phyloP scores from a whole-genome alignment of 2,329 filamentous ascomycete species.

The Fusarium ramigenum region DNA sequence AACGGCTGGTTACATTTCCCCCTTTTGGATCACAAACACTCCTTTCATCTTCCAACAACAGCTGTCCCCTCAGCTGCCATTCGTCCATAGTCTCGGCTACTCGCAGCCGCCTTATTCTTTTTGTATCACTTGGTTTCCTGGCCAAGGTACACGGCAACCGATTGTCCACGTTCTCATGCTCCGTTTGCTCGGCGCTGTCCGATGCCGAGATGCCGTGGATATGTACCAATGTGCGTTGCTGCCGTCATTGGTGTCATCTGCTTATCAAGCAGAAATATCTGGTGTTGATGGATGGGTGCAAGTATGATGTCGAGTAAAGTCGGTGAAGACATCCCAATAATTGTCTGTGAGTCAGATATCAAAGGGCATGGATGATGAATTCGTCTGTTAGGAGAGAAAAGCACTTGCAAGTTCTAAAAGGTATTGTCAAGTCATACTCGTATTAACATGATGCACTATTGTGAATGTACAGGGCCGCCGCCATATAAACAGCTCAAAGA shows the following conservation, averaged over 20 bases:
- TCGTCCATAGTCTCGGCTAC: slow-evolving; percentile 25
- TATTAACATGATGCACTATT: slow-evolving; percentile 31
- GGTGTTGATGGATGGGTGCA: neutral
- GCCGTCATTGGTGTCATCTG: slow-evolving; percentile 1
- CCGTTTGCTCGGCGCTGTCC: slow-evolving; percentile 21
- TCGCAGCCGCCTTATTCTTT: slow-evolving; percentile 25
- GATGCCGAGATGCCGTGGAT: slow-evolving; percentile 17
- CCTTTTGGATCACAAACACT: slow-evolving; percentile 18
- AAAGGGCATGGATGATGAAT: neutral
- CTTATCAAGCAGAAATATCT: slow-evolving; percentile 5
- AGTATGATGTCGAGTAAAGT: neutral
- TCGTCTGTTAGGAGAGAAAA: neutral
- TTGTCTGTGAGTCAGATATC: neutral
- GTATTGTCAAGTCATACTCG: slow-evolving; percentile 24
- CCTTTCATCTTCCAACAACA: slow-evolving; percentile 1
- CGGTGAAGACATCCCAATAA: neutral
- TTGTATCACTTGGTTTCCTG: slow-evolving; percentile 29
- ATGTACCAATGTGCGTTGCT: neutral
- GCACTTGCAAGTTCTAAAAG: neutral
- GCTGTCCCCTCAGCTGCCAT: neutral
- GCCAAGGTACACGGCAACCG: slow-evolving; percentile 14
- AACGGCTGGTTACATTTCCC: slow-evolving; percentile 31
- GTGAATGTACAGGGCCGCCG: slow-evolving; percentile 22
- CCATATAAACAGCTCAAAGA: slow-evolving; percentile 30
- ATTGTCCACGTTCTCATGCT: slow-evolving; percentile 23